A percentile compares a stretch with the other conserved stretches of the same genome.
Evolutionary conservation across 2,329 filamentous ascomycete species (phyloP).

Genomic region (Didymella arachidicola): DNA sequence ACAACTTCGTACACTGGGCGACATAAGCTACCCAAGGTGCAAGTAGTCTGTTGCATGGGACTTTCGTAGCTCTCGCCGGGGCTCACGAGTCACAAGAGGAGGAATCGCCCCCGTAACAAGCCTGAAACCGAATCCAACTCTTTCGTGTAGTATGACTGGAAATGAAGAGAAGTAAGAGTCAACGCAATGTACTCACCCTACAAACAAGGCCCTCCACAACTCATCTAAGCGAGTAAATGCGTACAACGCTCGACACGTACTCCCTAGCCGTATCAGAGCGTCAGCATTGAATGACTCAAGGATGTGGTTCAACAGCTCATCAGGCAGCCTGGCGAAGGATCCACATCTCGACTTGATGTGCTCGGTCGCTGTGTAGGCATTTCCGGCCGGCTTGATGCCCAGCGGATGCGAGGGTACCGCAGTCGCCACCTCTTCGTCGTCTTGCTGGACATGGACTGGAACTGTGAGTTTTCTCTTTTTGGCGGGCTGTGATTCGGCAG

Average conservation of each 20-base stretch:
- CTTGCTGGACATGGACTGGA: constrained; percentile 26
- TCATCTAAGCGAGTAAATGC: constrained; percentile 86
- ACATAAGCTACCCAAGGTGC: background rate
- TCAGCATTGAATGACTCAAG: constrained; percentile 76
- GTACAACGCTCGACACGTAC: constrained; percentile 84
- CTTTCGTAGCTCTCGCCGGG: background rate
- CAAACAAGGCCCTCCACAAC: constrained; percentile 84
- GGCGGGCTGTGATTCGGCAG: constrained; percentile 44
- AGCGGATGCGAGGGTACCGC: constrained; percentile 81
- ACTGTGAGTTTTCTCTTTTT: constrained; percentile 47
- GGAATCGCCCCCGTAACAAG: background rate
- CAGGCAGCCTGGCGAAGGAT: constrained; percentile 72
- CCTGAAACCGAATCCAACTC: background rate
- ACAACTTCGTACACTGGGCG: background rate
- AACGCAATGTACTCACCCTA: constrained; percentile 71
- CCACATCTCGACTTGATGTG: constrained; percentile 75
- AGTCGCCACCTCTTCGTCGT: constrained; percentile 53
- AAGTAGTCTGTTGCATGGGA: background rate
- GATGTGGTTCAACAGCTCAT: constrained; percentile 79
- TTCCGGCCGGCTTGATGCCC: constrained; percentile 85
- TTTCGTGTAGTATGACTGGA: constrained; percentile 4
- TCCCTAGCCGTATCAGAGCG: constrained; percentile 71
- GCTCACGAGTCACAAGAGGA: constrained; percentile 1
- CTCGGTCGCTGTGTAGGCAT: constrained; percentile 71
- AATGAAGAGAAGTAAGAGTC: constrained; percentile 13